These are phyloP conservation scores for Leishmania turanica DNA, from an alignment of 208 protist species.

Conservation along the genomic window DNA sequence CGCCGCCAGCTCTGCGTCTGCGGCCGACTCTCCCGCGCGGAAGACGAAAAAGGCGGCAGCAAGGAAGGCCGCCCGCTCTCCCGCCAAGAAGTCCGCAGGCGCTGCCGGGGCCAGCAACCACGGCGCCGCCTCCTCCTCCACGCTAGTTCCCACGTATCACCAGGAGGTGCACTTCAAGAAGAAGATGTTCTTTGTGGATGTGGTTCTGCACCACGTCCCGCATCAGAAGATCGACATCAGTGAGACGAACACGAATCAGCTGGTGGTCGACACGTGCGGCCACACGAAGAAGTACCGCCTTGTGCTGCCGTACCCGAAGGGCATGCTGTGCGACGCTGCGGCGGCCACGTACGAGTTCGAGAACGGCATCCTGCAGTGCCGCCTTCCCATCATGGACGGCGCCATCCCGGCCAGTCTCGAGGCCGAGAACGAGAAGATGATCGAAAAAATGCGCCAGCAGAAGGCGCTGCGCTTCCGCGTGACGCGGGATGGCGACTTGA, in stretches of 20 bases:
- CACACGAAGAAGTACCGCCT: conserved; percentile 88
- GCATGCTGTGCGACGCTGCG: conserved; percentile 53
- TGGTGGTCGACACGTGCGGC: conserved; percentile 77
- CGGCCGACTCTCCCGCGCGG: background rate
- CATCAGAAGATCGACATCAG: conserved; percentile 68
- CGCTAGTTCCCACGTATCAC: conserved; percentile 56
- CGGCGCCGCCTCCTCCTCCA: conserved; percentile 11
- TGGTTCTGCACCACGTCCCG: conserved; percentile 84
- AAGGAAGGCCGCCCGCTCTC: conserved; percentile 14
- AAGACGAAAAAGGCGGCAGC: conserved; percentile 14
- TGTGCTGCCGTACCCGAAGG: conserved; percentile 69
- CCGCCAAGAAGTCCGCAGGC: conserved; percentile 10
- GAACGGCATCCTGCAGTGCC: conserved; percentile 65
- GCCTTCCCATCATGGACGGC: conserved; percentile 68
- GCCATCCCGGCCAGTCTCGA: conserved; percentile 50
- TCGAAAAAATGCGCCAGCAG: conserved; percentile 61
- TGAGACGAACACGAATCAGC: conserved; percentile 46
- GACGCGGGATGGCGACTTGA: conserved; percentile 70
- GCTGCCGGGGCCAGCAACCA: conserved; percentile 1
- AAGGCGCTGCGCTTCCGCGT: conserved; percentile 77
- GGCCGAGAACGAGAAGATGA: conserved; percentile 51
- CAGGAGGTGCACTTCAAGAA: conserved; percentile 87
- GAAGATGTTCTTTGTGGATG: conserved; percentile 72
- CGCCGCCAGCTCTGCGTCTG: background rate
- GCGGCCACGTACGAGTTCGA: conserved; percentile 60